Base-by-base conservation (phyloP, 352 stramenopile species). In the Achlya hypogyna region DNA sequence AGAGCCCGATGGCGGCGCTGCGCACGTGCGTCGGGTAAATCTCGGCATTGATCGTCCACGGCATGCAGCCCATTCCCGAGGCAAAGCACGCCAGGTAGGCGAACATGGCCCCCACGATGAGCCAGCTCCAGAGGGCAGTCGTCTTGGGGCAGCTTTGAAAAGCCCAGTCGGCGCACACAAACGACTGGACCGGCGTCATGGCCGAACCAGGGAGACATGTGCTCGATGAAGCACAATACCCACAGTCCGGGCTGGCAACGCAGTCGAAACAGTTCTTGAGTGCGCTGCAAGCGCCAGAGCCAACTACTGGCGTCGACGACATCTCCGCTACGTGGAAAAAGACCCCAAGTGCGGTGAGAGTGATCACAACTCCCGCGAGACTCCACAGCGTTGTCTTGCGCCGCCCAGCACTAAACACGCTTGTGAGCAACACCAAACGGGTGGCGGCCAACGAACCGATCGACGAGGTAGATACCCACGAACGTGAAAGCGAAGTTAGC, bases 1-100 rank as follows among this genome's bases (percentile, higher is more conserved):
- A 77, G 23, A 78, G 66, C 52, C 75, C 79, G 16, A 85, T 75
- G 9, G 71, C 78, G 9, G 84, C 56, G 4, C 76, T 81, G 20
- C 85, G 78, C 43, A 72, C 75, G 62, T 81, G 70, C 25, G 78
- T 64, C 16, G 78, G 76, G 73, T 85, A 93, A 42, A 93, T 89
- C 71, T 93, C 84, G 18, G 73, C 74, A 63, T 87, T 86, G 40
- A 94, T 79, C 8, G 79, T 89, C 83, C 83, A 94, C 1, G 85
- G 81, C 54, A 91, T 70, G 45, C 71, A 75, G 8, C 75, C 60
- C 60, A 68, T 68, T 18, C 60, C 60, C 23, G 34, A 49, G n/a
- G 60, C 60, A 62, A 68, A 68, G 42, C 47, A 68, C 4, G 60
- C 60, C 31, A 68, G 32, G 22, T 62, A 68, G 1, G 51, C 31